These are phyloP conservation scores for Suillus subaureus DNA, from an alignment of 768 basidiomycete species.

Conservation along the genomic window DNA sequence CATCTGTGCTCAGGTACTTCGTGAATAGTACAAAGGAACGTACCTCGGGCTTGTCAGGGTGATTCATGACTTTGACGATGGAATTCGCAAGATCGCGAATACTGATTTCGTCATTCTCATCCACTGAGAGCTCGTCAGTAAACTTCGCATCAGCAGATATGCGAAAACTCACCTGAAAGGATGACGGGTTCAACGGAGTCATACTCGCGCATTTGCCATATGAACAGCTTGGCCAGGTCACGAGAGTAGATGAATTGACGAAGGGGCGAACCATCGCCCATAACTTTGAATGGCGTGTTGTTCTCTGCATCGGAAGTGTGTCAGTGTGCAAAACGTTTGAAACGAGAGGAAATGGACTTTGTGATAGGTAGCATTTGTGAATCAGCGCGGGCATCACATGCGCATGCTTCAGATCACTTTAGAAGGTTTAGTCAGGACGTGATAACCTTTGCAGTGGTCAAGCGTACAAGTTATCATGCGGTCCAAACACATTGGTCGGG, in stretches of 20 bases:
- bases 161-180: constrained; percentile 63
- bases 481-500: constrained; percentile 97
- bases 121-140: constrained; percentile 50
- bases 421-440: constrained; percentile 14
- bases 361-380: constrained; percentile 91
- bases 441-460: background rate
- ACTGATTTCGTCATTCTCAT: constrained; percentile 92
- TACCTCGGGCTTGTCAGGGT: constrained; percentile 76
- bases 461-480: constrained; percentile 87
- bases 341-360: constrained; percentile 51
- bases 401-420: constrained; percentile 82
- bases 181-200: constrained; percentile 93
- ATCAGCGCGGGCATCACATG: constrained; percentile 95
- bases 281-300: constrained; percentile 81
- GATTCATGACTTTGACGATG: constrained; percentile 84
- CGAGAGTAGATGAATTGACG: constrained; percentile 98
- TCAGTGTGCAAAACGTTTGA: constrained; percentile 2
- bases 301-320: constrained; percentile 53
- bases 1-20: background rate
- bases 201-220: constrained; percentile 91
- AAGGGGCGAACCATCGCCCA: constrained; percentile 88
- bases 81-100: constrained; percentile 90
- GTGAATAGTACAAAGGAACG: background rate
- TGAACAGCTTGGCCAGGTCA: constrained; percentile 93
- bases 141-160: background rate